These are phyloP conservation scores for Geotrichum candidum DNA, from an alignment of 1,139 yeast genomes.

Conservation along the genomic window DNA sequence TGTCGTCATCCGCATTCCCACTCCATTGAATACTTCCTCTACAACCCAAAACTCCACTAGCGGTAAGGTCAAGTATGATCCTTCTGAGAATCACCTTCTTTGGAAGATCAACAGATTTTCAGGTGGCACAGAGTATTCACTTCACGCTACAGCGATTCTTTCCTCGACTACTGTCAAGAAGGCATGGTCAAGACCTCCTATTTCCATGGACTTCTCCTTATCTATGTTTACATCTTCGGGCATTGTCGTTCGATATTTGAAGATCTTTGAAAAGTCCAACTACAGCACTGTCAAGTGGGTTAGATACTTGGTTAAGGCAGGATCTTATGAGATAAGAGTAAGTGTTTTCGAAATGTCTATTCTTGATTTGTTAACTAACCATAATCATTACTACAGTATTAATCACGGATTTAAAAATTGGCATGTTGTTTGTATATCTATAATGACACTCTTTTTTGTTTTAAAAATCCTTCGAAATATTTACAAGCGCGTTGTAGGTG, in stretches of 20 bases:
- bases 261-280: constrained; percentile 58
- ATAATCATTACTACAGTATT: neutral
- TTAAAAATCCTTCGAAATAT: neutral
- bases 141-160: constrained; percentile 49
- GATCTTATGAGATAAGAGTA: constrained; percentile 66
- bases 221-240: constrained; percentile 81
- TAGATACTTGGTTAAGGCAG: constrained; percentile 66
- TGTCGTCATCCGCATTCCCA: constrained; percentile 60
- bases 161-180: constrained; percentile 32
- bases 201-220: constrained; percentile 60
- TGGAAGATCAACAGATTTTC: constrained; percentile 70
- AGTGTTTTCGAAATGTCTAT: neutral
- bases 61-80: constrained; percentile 64
- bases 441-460: neutral
- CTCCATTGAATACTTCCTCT: constrained; percentile 58
- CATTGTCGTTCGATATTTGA: constrained; percentile 63
- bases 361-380: neutral
- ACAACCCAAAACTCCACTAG: constrained; percentile 40
- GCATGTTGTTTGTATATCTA: neutral
- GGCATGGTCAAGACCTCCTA: constrained; percentile 72
- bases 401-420: neutral
- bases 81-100: constrained; percentile 56
- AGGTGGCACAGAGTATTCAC: constrained; percentile 58
- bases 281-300: constrained; percentile 85
- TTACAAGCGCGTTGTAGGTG: neutral